Base-by-base conservation (phyloP, 495 filamentous ascomycete genomes). In the Aspergillus egyptiacus region DNA sequence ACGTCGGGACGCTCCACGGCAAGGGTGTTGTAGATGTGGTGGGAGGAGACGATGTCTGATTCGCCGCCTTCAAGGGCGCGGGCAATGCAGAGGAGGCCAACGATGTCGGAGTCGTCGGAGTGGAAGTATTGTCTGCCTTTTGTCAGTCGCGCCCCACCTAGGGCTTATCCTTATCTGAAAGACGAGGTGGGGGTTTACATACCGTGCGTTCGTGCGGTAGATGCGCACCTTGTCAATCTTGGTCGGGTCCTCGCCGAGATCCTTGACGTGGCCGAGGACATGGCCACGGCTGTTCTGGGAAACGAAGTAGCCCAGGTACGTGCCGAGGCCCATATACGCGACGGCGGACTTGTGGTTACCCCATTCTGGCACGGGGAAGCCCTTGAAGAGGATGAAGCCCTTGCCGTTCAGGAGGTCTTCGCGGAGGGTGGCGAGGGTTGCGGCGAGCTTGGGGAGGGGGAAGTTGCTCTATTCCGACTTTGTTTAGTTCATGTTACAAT, bases 301-400 rank as follows among this genome's bases (percentile, higher is more conserved):
- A 30, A 90, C 76, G 48, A 90, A 87, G 67, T 94, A 89, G 28
- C 89, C 89, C 3, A 96, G 73, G 58, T 91, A 80, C 2, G 85
- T 84, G n/a, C 89, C 88, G 1, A 95, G 71, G 25, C 89, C 89
- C 84, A 95, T 89, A 67, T 94, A 95, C 17, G 87, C 89, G 22
- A 86, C 80, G 18, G 89, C 89, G 10, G 81, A 85, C 67, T 93
- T 95, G 51, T 79, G 74, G 43, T 79, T 74, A n/a, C 83, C 78
- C 89, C 89, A 95, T 63, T 78, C 66, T 42, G 74, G 52, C 10
- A 87, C 84, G 6, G 89, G 89, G 53, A 95, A 79, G 23, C 83
- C 81, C 66, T 90, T 91, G 67, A 93, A 90, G n/a, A 94, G 72
- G 53, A 88, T 84, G 67, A 95, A 95, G 4, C 89, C 89, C 60